Base-by-base conservation (phyloP, 108 stramenopile genomes). In the Nitzschia palea region DNA sequence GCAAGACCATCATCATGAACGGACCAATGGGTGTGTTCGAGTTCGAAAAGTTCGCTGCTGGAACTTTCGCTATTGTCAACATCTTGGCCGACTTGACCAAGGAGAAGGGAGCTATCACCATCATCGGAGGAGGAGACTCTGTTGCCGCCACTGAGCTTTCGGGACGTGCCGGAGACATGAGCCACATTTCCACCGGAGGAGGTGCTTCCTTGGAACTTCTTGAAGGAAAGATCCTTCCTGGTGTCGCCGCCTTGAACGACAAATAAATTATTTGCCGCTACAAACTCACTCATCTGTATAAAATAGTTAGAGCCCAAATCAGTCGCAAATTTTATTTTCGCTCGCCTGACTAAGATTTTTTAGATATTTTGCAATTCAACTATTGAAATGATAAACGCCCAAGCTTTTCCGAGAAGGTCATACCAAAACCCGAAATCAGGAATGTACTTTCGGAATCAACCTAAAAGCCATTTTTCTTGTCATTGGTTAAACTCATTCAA, bases 1-100 rank as follows among this genome's bases (percentile, higher is more conserved):
- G 95, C 87, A 91, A 96, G 81, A 98, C 97, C 42, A 80, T 98
- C 77, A 94, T 98, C 81, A 98, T 97, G 97, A 99, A 99, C 87
- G 99, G 99, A 65, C 99, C 99, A 52, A 95, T 97, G 95, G 99
- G 99, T 55, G 98, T 99, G 42, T 99, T 99, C 71, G 99, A 99
- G 72, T 86, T 98, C 68, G 92, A 97, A 68, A 82, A 86, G 48
- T 99, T 99, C 80, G 83, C 89, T 68, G 82, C 77, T 74, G 97
- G 97, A 74, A 98, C 98, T 26, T 88, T 96, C 62, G 94, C 80
- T 37, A 70, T 99, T 67, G 97, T 97, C 61, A 87, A 98, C 74
- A 91, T 96, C 58, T 79, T 99, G 65, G 97, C 95, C 34, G 96
- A 97, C 36, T 76, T 92, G 65, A 97, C 98, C 65, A 85, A 86